Base-by-base conservation (phyloP, 768 basidiomycete species). In the Russula brevipes region DNA sequence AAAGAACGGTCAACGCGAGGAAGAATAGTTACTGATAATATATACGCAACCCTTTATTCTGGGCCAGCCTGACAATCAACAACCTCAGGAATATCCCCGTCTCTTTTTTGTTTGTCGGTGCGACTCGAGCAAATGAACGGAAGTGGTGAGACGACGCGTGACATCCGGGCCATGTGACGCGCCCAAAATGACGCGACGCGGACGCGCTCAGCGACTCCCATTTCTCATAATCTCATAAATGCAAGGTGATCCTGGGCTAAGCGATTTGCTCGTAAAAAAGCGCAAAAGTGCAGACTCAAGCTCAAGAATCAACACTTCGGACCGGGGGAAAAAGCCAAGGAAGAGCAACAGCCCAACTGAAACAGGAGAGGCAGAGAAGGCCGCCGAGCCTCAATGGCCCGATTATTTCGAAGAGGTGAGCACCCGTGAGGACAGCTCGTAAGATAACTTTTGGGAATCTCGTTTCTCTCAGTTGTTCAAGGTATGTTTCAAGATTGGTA, bases 401-500 rank as follows among this genome's bases (percentile, higher is more conserved):
- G 79, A 82, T 33, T 81, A 89, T 69, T 89, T 90, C 63, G 75
- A 81, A 57, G 76, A 76, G 52, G 83, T 80, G 57, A 64, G 72
- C 70, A 42, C 10, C 38, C 33, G 31, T 16, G 24, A 51, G 61
- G 44, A 1, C 5, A 85, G 16, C 12, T 47, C 3, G 19, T 24
- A 24, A 7, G 33, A 10, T 54, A 45, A 45, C 42, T 17, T 33
- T 24, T 12, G 4, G 19, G 46, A 55, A 50, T 16, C 17, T 42
- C 33, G 12, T 24, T 16, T 24, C 41, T 46, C n/a, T 41, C 35
- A 68, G 68, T 41, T 65, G 16, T 61, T 68, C 44, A 57, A 65
- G 56, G 64, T 61, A 5, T 8, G 44, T 42, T 38, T 16, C n/a
- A 12, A 6, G 19, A 10, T 31, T 30, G 16, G 35, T 36, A 45